Evolutionary conservation across 768 basidiomycete species (phyloP).

Genomic region (Suillus sp.): DNA sequence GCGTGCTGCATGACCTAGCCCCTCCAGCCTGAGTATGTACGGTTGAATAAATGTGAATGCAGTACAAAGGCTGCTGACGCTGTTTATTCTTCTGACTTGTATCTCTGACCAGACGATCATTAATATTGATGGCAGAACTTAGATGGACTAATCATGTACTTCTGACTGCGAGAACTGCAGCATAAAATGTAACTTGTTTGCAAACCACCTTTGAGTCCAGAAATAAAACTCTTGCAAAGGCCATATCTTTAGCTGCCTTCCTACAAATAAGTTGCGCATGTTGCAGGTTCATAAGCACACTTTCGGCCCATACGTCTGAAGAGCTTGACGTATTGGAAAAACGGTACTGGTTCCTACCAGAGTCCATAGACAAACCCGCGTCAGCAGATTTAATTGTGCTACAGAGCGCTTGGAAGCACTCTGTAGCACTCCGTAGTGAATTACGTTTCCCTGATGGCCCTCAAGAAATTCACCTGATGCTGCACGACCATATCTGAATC

Average conservation of each 20-base stretch:
- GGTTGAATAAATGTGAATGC: no score
- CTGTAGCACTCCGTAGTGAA: no score
- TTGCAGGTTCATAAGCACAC: background rate
- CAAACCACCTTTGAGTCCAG: background rate
- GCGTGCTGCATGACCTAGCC: no score
- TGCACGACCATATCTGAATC: no score
- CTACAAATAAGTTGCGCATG: background rate
- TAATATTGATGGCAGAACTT: conserved; percentile 2
- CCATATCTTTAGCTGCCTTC: background rate
- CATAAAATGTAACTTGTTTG: background rate
- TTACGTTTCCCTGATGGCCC: no score
- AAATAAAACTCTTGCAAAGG: background rate
- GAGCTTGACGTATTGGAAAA: no score
- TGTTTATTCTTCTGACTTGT: conserved; percentile 17
- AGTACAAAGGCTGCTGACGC: background rate
- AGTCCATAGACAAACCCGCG: no score
- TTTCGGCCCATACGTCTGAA: background rate
- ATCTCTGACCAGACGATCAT: conserved; percentile 27
- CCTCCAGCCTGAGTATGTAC: no score
- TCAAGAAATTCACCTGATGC: no score
- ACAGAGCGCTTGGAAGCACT: no score
- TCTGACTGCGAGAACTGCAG: background rate
- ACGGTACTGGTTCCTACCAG: no score
- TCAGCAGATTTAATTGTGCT: no score
- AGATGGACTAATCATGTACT: background rate